Evolutionary conservation across 805 yeast species (phyloP).

Genomic region (Saturnispora serradocipensis): DNA sequence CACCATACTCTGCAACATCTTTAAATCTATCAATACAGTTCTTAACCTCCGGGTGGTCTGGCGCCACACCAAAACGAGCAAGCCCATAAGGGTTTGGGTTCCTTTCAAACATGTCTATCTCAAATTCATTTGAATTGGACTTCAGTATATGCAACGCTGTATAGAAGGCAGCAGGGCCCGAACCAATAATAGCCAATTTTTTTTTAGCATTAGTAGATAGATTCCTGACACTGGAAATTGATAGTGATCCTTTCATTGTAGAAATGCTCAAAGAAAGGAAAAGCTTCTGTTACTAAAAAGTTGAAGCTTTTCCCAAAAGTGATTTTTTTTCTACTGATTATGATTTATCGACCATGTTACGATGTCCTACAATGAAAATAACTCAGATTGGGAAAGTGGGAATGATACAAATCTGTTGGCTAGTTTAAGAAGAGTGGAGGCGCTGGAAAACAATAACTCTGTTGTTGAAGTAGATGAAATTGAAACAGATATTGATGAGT

Average conservation of each 20-base stretch:
- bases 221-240: neutral
- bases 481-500: slow-evolving; percentile 9
- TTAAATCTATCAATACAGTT: slow-evolving; percentile 70
- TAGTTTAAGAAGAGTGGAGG: neutral
- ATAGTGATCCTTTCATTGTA: neutral
- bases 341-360: neutral
- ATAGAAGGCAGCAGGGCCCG: slow-evolving; percentile 96
- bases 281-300: too few species aligned
- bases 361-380: neutral
- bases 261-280: neutral
- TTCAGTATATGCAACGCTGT: slow-evolving; percentile 68
- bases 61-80: slow-evolving; percentile 94
- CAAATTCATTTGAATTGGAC: slow-evolving; percentile 13
- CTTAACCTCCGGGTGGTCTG: slow-evolving; percentile 94
- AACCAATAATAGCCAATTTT: slow-evolving; percentile 72
- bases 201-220: neutral
- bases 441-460: neutral
- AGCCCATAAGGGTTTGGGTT: slow-evolving; percentile 88
- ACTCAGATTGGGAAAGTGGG: slow-evolving; percentile 5
- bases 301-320: neutral
- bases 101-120: slow-evolving; percentile 72
- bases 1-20: slow-evolving; percentile 26
- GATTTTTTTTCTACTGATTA: neutral
- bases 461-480: neutral
- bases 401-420: slow-evolving; percentile 1